Conservation (phyloP, 805 yeast species). For the Peterozyma xylosa region DNA sequence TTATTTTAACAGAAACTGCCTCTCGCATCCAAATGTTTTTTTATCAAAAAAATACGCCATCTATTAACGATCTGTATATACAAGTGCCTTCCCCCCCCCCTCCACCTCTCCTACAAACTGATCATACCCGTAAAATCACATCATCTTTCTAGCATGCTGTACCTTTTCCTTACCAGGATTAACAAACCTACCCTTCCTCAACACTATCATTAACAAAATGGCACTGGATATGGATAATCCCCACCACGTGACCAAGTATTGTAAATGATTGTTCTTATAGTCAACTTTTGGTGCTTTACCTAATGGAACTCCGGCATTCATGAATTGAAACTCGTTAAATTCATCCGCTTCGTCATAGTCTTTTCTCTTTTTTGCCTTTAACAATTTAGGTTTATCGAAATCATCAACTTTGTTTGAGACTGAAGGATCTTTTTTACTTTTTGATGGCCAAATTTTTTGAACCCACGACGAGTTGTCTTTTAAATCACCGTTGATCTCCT, state of each 20-base stretch:
- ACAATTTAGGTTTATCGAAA: slow-evolving; percentile 4
- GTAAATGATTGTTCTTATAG: slow-evolving; percentile 82
- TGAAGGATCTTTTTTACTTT: neutral
- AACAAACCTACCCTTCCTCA: slow-evolving; percentile 31
- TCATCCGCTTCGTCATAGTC: slow-evolving; percentile 6
- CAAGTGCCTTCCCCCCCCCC: no score
- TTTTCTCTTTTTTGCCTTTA: slow-evolving; percentile 1
- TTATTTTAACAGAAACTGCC: no score
- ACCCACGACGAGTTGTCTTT: slow-evolving; percentile 15
- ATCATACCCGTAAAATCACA: no score
- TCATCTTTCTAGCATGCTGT: slow-evolving; percentile 37
- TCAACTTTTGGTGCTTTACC: slow-evolving; percentile 79
- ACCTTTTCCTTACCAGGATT: slow-evolving; percentile 38
- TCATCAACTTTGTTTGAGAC: neutral
- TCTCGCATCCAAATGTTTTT: no score
- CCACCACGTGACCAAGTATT: slow-evolving; percentile 92
- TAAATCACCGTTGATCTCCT: neutral
- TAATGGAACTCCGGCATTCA: slow-evolving; percentile 81
- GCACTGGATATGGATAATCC: slow-evolving; percentile 73
- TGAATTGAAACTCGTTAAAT: slow-evolving; percentile 39
- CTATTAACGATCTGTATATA: no score
- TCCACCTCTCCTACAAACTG: no score
- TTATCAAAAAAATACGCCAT: no score
- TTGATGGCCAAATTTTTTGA: slow-evolving; percentile 17
- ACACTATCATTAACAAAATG: slow-evolving; percentile 49